phyloP scores from a whole-genome alignment of 2,329 filamentous ascomycete species.

The Dactylellina parvicollis region DNA sequence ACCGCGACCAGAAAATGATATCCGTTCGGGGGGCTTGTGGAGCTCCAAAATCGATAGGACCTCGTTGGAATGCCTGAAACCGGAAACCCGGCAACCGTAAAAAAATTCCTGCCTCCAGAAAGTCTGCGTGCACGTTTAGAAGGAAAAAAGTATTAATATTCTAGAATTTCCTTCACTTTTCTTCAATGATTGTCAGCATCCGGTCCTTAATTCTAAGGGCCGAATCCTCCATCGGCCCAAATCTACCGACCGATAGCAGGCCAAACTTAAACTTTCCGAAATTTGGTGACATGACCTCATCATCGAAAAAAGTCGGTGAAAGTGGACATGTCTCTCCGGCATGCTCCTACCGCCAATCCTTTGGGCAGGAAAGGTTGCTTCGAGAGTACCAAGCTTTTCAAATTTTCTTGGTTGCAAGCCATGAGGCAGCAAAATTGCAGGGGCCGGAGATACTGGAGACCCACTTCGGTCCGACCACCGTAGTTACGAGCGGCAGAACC shows the following conservation, averaged over 20 bases:
- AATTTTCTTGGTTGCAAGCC: conserved; percentile 29
- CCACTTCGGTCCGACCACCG: conserved; percentile 36
- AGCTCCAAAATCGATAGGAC: not conserved
- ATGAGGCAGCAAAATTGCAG: conserved; percentile 21
- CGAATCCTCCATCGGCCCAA: not conserved
- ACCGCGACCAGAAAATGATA: not conserved
- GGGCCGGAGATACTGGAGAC: conserved; percentile 39
- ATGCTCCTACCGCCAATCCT: not conserved
- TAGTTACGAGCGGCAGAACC: conserved; percentile 9
- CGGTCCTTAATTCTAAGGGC: not conserved
- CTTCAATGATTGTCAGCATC: not conserved
- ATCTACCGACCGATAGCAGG: conserved; percentile 22
- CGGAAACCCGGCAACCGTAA: conserved; percentile 45
- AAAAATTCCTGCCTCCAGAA: no score
- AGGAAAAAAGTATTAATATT: conserved; percentile 20
- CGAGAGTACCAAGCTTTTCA: conserved; percentile 41
- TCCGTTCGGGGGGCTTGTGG: not conserved
- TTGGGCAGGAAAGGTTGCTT: conserved; percentile 5
- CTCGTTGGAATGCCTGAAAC: conserved; percentile 28
- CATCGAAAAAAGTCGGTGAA: conserved; percentile 21
- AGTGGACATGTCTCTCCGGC: conserved; percentile 22
- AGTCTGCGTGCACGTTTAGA: conserved; percentile 1
- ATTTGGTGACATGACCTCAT: conserved; percentile 44
- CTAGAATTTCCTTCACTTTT: not conserved
- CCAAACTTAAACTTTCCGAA: conserved; percentile 1